phyloP scores from a whole-genome alignment of 2,329 filamentous ascomycete genomes.

The Alternaria arborescens region DNA sequence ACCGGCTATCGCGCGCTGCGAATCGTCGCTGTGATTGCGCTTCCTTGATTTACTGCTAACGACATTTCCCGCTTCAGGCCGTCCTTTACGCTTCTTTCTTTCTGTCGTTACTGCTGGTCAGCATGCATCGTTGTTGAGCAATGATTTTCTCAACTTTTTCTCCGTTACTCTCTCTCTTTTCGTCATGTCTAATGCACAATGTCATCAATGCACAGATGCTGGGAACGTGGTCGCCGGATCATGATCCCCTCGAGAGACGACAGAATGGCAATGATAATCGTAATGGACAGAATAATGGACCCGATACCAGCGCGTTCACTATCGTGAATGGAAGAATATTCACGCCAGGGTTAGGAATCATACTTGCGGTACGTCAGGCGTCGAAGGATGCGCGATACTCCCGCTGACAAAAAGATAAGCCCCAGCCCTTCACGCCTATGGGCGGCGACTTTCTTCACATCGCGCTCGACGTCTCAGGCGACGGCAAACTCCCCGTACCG shows the following conservation, averaged over 20 bases:
- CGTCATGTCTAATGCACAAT: conserved; percentile 29
- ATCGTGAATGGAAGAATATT: conserved; percentile 72
- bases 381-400: background rate
- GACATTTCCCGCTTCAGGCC: background rate
- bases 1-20: conserved; percentile 7
- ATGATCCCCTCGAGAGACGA: conserved; percentile 17
- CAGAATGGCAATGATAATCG: conserved; percentile 32
- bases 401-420: conserved; percentile 29
- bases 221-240: conserved; percentile 27
- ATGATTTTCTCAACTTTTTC: conserved; percentile 33
- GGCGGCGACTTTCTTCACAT: conserved; percentile 64
- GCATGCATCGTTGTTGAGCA: conserved; percentile 43
- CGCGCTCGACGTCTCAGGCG: conserved; percentile 71
- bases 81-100: conserved; percentile 6
- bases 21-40: conserved; percentile 3
- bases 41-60: conserved; percentile 10
- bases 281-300: conserved; percentile 27
- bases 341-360: conserved; percentile 72
- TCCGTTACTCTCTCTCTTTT: conserved; percentile 23
- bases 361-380: conserved; percentile 61
- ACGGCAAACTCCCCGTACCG: conserved; percentile 69
- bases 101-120: conserved; percentile 29
- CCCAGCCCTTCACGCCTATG: conserved; percentile 50
- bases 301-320: conserved; percentile 58
- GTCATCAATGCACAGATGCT: conserved; percentile 40